These are phyloP conservation scores for Arthrobotrys musiformis DNA, from an alignment of 2,329 filamentous ascomycete genomes.

Conservation along the genomic window DNA sequence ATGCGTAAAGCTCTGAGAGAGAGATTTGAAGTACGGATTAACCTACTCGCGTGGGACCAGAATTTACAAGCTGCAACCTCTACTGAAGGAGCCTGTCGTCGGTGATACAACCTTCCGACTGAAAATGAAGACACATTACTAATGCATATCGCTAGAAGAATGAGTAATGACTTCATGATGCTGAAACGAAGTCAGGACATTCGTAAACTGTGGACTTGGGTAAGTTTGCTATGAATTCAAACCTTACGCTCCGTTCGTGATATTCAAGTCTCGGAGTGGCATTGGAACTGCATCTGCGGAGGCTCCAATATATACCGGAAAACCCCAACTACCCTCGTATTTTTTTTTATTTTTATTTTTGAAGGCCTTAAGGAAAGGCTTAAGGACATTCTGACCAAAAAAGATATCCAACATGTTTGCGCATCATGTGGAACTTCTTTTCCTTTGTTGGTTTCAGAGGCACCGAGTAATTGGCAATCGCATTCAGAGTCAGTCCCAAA, in stretches of 20 bases:
- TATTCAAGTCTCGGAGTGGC: background rate
- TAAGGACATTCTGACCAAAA: background rate
- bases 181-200: background rate
- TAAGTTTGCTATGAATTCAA: background rate
- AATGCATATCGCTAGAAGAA: conserved; percentile 7
- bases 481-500: background rate
- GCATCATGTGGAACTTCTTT: conserved; percentile 2
- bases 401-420: background rate
- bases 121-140: background rate
- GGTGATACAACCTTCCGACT: background rate
- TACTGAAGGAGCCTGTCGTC: conserved; percentile 3
- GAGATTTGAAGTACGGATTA: background rate
- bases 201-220: background rate
- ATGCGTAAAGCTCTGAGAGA: background rate
- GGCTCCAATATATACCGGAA: no score
- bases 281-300: no score
- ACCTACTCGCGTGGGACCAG: conserved; percentile 49
- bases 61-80: conserved; percentile 24
- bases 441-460: conserved; percentile 38
- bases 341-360: no score
- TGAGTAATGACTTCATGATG: conserved; percentile 17
- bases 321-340: no score
- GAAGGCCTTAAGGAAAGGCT: no score
- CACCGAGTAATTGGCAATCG: background rate
- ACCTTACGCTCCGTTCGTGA: no score